phyloP scores from a whole-genome alignment of 805 yeast species.

The Starmerella etchellsii region DNA sequence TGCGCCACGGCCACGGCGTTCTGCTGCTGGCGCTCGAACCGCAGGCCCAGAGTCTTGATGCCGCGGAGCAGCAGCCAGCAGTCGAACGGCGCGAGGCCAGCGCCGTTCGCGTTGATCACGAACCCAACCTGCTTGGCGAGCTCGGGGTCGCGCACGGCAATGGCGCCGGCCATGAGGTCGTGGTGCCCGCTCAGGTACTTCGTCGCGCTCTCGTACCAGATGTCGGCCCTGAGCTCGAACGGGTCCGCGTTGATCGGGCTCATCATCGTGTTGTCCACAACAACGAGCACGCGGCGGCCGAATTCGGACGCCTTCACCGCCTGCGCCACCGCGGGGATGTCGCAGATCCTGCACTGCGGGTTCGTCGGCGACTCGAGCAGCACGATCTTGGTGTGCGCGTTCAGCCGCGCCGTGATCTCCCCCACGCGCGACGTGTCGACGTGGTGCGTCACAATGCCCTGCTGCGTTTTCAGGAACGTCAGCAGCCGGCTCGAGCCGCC shows the following conservation, averaged over 20 bases:
- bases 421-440: constrained; percentile 69
- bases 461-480: constrained; percentile 52
- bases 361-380: constrained; percentile 87
- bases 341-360: constrained; percentile 80
- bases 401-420: constrained; percentile 44
- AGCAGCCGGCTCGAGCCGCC: constrained; percentile 88
- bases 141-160: constrained; percentile 53
- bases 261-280: constrained; percentile 95
- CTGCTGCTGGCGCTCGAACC: constrained; percentile 77
- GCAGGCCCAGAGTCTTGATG: constrained; percentile 69
- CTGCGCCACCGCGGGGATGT: constrained; percentile 52
- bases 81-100: constrained; percentile 86
- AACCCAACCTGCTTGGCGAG: constrained; percentile 59
- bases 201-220: constrained; percentile 88
- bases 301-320: constrained; percentile 59
- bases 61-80: constrained; percentile 84
- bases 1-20: constrained; percentile 67
- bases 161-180: constrained; percentile 90
- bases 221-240: constrained; percentile 73
- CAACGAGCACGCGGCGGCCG: constrained; percentile 42
- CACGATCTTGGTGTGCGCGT: constrained; percentile 53
- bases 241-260: constrained; percentile 80
- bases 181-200: constrained; percentile 90
- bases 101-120: constrained; percentile 79
- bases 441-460: constrained; percentile 55